These are phyloP conservation scores for Leccinum fallax DNA, from an alignment of 1,284 basidiomycete species.

Conservation along the genomic window DNA sequence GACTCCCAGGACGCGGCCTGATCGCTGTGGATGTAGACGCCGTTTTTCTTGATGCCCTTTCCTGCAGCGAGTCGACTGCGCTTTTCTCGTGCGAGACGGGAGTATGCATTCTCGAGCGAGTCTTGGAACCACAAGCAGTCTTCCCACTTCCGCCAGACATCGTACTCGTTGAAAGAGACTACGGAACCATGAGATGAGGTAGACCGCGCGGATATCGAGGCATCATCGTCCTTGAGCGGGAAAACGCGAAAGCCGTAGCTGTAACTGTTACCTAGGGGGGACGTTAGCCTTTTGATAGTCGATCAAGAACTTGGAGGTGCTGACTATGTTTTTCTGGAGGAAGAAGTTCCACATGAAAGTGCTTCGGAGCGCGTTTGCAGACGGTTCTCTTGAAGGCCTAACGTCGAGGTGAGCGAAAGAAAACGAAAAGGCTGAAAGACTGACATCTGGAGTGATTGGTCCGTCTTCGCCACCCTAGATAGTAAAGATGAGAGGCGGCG, in stretches of 20 bases:
- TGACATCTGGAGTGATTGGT: constrained; percentile 29
- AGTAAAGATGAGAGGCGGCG: background rate
- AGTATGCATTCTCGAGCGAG: constrained; percentile 63
- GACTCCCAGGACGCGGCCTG: constrained; percentile 80
- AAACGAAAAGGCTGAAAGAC: constrained; percentile 4
- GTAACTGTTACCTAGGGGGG: constrained; percentile 50
- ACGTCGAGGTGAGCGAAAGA: constrained; percentile 5
- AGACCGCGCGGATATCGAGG: constrained; percentile 41
- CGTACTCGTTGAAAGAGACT: constrained; percentile 53
- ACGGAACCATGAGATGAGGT: constrained; percentile 23
- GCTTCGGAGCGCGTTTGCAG: constrained; percentile 56
- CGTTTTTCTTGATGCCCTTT: constrained; percentile 75
- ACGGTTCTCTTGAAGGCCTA: constrained; percentile 62
- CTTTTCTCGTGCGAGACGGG: constrained; percentile 61
- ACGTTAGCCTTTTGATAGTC: background rate
- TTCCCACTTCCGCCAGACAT: constrained; percentile 78
- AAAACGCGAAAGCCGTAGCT: constrained; percentile 65
- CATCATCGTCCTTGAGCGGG: constrained; percentile 46
- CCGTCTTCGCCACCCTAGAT: background rate
- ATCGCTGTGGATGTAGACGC: constrained; percentile 65
- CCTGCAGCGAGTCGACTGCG: constrained; percentile 62
- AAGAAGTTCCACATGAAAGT: constrained; percentile 60
- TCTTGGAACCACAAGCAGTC: constrained; percentile 78
- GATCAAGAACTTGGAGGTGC: constrained; percentile 15
- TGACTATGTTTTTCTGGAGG: constrained; percentile 60